These are phyloP conservation scores for Solanum virginianum DNA, from an alignment of 257 asterid species.

Conservation along the genomic window DNA sequence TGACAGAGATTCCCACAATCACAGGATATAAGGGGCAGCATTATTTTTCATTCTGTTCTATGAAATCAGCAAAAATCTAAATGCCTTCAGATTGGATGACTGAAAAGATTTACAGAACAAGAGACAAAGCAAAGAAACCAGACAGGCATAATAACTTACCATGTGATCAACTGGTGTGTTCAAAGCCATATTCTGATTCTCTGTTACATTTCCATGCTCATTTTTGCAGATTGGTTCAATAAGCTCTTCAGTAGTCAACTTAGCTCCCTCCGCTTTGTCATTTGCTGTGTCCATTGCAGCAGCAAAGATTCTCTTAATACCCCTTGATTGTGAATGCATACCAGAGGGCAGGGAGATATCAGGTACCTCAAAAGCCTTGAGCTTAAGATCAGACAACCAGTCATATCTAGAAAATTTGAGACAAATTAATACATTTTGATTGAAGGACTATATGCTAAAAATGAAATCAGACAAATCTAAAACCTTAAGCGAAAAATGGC, in stretches of 20 bases:
- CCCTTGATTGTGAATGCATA: conserved; percentile 17
- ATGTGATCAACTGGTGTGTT: conserved; percentile 7
- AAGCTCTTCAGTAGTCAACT: conserved; percentile 17
- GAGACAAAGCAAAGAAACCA: not conserved
- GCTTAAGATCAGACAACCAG: conserved; percentile 44
- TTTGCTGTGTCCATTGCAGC: conserved; percentile 9
- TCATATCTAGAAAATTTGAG: conserved; percentile 49
- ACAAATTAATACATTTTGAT: not conserved
- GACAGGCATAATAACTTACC: conserved; percentile 24
- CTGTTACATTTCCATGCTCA: conserved; percentile 18
- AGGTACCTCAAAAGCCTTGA: conserved; percentile 14
- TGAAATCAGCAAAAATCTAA: not conserved
- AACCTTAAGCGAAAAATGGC: conserved; percentile 74
- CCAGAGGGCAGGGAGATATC: conserved; percentile 18
- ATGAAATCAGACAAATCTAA: conserved; percentile 5
- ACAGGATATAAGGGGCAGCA: not conserved
- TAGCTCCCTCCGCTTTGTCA: conserved; percentile 8
- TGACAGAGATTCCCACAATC: not conserved
- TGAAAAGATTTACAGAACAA: not conserved
- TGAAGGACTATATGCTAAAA: not conserved
- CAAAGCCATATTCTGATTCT: conserved; percentile 20
- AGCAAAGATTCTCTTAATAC: conserved; percentile 13
- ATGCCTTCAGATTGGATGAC: not conserved
- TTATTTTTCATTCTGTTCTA: not conserved
- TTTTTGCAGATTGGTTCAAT: conserved; percentile 9